Evolutionary conservation across 208 protist genomes (phyloP), one percentile per base, ranked within the genome.

Genomic region (Porcisia hertigi): DNA sequence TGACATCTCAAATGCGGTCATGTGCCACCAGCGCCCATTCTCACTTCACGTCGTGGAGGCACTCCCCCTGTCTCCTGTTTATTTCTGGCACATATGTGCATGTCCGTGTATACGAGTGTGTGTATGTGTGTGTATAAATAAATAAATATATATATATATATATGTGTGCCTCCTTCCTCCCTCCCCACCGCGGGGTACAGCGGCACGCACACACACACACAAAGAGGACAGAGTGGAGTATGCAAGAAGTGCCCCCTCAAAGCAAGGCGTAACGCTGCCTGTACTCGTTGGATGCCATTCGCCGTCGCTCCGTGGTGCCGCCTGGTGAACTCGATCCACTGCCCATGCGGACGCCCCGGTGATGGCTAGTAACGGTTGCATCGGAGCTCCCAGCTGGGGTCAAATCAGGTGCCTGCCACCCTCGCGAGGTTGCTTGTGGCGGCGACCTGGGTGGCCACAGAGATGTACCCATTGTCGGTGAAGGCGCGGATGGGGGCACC

Each of bases 261-360:
- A 86, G 52, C 6, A 58, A 70, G 16, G 80, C 80, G 70, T 82
- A 88, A 9, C 80, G 76, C 71, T 83, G 84, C 1, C 69, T 73
- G 69, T 85, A 84, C 30, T 74, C 76, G 23, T 74, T 53, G n/a
- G 77, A 65, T 18, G 84, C 74, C 30, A 76, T 36, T 25, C 70
- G 55, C 66, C 53, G 57, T 49, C 45, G 59, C 57, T 71, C 71
- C 53, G 36, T 57, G 30, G 25, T 71, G 66, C 49, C 14, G 66
- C 49, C 14, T 57, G 66, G 14, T 7, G 25, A 30, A 41, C 66
- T 57, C 9, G 66, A 20, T 9, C 14, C 47, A 45, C 47, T 41
- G 66, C 47, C 14, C 45, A 3, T 5, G 14, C 5, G n/a, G 25
- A 11, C 16, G 14, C 43, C 1, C 25, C 1, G n/a, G 43, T 25